Evolutionary conservation across 345 rosid genomes (phyloP).

Genomic region (Linum lewisii): DNA sequence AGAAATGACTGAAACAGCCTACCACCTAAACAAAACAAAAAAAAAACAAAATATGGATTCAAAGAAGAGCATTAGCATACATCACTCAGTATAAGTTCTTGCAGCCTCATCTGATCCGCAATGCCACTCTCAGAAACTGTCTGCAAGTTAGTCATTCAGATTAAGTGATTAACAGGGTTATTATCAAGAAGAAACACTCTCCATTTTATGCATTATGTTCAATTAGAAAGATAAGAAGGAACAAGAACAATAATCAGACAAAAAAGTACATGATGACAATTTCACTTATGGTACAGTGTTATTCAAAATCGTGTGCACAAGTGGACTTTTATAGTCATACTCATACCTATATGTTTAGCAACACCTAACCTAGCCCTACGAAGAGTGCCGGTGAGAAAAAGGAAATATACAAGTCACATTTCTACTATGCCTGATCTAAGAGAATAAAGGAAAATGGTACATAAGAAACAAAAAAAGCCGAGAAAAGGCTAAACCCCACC

Average conservation of each 20-base stretch:
- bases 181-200: too few species aligned
- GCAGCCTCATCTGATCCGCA: slow-evolving; percentile 84
- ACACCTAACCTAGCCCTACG: neutral
- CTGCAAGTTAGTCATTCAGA: slow-evolving; percentile 27
- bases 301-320: neutral
- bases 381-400: neutral
- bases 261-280: neutral
- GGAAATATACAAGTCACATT: neutral
- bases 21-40: neutral
- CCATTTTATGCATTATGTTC: neutral
- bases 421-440: neutral
- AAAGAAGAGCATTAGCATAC: slow-evolving; percentile 33
- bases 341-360: neutral
- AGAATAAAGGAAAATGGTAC: neutral
- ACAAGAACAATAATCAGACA: neutral
- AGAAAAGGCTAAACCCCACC: neutral
- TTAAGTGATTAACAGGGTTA: neutral
- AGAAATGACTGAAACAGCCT: neutral
- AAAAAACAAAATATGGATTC: slow-evolving; percentile 1
- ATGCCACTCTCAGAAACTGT: slow-evolving; percentile 80
- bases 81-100: slow-evolving; percentile 65
- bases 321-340: neutral
- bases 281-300: neutral
- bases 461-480: neutral
- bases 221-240: neutral